A percentile compares a stretch with the other conserved stretches of the same genome.
Evolutionary conservation across 1,284 basidiomycete species (phyloP).

Genomic region (Malassezia sp.): DNA sequence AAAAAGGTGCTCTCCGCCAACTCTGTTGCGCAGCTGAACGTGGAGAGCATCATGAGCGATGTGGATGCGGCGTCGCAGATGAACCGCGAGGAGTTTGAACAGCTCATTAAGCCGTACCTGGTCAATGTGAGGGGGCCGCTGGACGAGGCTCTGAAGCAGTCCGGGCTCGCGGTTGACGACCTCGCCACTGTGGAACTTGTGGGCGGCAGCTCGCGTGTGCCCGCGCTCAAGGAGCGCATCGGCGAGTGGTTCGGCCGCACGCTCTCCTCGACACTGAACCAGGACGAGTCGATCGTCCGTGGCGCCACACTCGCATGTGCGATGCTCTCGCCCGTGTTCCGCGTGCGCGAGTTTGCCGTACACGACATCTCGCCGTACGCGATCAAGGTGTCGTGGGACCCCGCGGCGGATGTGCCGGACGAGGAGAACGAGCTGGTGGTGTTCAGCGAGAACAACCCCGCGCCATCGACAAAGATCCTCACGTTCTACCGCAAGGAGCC

Average conservation of each 20-base stretch:
- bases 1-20: slow-evolving; percentile 47
- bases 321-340: slow-evolving; percentile 45
- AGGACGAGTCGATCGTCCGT: slow-evolving; percentile 44
- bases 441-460: slow-evolving; percentile 46
- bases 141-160: slow-evolving; percentile 35
- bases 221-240: slow-evolving; percentile 42
- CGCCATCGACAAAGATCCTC: slow-evolving; percentile 46
- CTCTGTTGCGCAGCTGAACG: slow-evolving; percentile 43
- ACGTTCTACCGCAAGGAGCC: slow-evolving; percentile 47
- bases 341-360: slow-evolving; percentile 42
- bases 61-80: slow-evolving; percentile 43
- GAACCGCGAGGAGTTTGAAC: slow-evolving; percentile 45
- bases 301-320: slow-evolving; percentile 45
- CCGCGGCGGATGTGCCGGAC: slow-evolving; percentile 42
- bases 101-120: slow-evolving; percentile 38
- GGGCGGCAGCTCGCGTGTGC: slow-evolving; percentile 43
- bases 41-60: slow-evolving; percentile 46
- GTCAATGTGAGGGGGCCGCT: slow-evolving; percentile 34
- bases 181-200: slow-evolving; percentile 43
- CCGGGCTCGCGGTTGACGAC: slow-evolving; percentile 41
- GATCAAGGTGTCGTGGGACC: slow-evolving; percentile 46
- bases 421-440: slow-evolving; percentile 46
- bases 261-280: slow-evolving; percentile 44
- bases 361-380: slow-evolving; percentile 45
- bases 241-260: slow-evolving; percentile 31